These are phyloP conservation scores for Jaminaea rosea DNA, from an alignment of 1,284 basidiomycete species.

Conservation along the genomic window DNA sequence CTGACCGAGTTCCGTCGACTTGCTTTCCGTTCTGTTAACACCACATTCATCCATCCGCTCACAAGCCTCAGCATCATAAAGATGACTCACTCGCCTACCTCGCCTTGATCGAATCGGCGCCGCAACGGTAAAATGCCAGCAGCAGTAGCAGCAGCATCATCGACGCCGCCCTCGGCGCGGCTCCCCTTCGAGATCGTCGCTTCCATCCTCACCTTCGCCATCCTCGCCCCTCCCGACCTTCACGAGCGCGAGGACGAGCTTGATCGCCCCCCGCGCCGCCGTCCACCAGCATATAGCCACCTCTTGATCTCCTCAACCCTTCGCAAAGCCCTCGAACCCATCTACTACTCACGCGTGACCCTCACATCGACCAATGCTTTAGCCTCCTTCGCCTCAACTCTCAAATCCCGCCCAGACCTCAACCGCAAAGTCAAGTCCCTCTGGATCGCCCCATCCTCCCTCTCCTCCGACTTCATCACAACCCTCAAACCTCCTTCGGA, in stretches of 20 bases:
- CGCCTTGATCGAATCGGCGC: too few species aligned
- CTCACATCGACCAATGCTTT: slow-evolving; percentile 17
- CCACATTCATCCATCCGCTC: too few species aligned
- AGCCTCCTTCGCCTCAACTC: slow-evolving; percentile 19
- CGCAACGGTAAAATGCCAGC: too few species aligned
- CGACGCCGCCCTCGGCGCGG: neutral
- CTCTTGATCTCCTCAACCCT: slow-evolving; percentile 20
- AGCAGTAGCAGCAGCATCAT: too few species aligned
- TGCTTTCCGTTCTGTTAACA: too few species aligned
- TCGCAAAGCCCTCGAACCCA: slow-evolving; percentile 14
- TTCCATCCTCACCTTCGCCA: neutral
- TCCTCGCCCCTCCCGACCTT: neutral
- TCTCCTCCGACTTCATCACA: slow-evolving; percentile 32
- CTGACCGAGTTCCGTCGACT: too few species aligned
- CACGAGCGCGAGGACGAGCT: too few species aligned
- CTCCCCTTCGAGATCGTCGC: neutral
- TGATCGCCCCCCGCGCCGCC: neutral
- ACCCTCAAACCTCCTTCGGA: slow-evolving; percentile 25
- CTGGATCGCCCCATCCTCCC: slow-evolving; percentile 35
- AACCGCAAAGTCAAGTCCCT: slow-evolving; percentile 26
- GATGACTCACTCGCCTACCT: too few species aligned
- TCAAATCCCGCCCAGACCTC: slow-evolving; percentile 12
- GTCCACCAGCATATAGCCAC: slow-evolving; percentile 5
- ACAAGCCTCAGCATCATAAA: too few species aligned
- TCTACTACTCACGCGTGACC: slow-evolving; percentile 17